Evolutionary conservation across 345 rosid genomes (phyloP).

Genomic region (Acer saccharum): DNA sequence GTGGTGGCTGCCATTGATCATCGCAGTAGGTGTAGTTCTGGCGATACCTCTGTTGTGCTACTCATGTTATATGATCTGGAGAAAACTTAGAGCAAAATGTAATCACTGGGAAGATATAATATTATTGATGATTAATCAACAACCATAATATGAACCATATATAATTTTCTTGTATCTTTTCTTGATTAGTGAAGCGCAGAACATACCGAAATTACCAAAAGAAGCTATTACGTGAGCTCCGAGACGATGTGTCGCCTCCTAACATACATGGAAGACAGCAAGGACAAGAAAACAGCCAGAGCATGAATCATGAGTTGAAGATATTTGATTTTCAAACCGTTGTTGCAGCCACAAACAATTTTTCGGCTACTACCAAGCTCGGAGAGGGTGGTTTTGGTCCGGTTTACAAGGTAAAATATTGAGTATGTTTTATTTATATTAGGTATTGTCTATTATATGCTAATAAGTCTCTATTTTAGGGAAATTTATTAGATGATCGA

Average conservation of each 20-base stretch:
- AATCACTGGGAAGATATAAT: not conserved
- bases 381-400: conserved; percentile 5
- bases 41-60: not conserved
- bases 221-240: not conserved
- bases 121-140: no score
- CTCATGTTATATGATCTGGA: not conserved
- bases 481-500: not conserved
- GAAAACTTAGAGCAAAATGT: not conserved
- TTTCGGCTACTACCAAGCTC: not conserved
- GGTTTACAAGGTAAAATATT: not conserved
- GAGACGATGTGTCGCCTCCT: not conserved
- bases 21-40: not conserved
- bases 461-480: not conserved
- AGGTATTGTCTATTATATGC: not conserved
- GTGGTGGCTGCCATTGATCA: not conserved
- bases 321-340: conserved; percentile 4
- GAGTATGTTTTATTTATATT: not conserved
- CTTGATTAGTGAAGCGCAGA: no score
- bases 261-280: not conserved
- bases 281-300: not conserved
- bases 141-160: no score
- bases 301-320: not conserved
- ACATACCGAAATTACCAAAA: not conserved
- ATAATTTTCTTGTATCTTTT: no score
- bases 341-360: conserved; percentile 8